Evolutionary conservation across 139 green algal genomes (phyloP).

Genomic region (Haematococcus lacustris): DNA sequence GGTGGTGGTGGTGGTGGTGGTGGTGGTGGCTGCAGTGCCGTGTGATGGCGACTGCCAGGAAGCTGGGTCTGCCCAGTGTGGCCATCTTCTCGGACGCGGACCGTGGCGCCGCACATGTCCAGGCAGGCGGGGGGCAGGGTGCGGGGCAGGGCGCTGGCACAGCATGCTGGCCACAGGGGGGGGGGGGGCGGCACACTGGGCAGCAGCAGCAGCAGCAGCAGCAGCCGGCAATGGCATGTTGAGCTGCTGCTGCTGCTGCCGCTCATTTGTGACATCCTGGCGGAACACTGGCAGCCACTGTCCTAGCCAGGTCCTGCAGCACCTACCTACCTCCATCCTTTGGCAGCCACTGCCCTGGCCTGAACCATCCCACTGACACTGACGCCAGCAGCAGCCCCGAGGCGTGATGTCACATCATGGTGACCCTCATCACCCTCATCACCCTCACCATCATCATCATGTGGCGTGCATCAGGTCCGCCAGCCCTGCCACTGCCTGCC

Average conservation of each 20-base stretch:
- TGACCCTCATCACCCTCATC: neutral
- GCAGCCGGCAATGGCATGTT: neutral
- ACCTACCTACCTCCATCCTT: too few relatives aligned
- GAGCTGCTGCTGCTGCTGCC: neutral
- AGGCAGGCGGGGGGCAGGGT: neutral
- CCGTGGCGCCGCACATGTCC: slow-evolving; percentile 1
- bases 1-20: too few relatives aligned
- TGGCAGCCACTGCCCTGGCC: too few relatives aligned
- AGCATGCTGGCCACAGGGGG: neutral
- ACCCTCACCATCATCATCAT: neutral
- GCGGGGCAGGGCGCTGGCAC: neutral
- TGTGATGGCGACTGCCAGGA: slow-evolving; percentile 65
- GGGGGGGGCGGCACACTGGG: neutral
- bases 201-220: neutral
- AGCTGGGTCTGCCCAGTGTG: slow-evolving; percentile 72
- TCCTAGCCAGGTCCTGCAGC: neutral
- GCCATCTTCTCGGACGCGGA: slow-evolving; percentile 78
- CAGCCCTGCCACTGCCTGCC: neutral
- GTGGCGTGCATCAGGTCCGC: neutral
- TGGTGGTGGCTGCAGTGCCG: slow-evolving; percentile 52
- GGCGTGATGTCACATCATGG: neutral
- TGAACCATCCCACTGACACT: neutral
- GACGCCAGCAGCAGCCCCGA: neutral
- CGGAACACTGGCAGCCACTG: neutral
- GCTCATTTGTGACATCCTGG: neutral